phyloP scores from a whole-genome alignment of 768 basidiomycete species.

The Pilatotrama ljubarskyi region DNA sequence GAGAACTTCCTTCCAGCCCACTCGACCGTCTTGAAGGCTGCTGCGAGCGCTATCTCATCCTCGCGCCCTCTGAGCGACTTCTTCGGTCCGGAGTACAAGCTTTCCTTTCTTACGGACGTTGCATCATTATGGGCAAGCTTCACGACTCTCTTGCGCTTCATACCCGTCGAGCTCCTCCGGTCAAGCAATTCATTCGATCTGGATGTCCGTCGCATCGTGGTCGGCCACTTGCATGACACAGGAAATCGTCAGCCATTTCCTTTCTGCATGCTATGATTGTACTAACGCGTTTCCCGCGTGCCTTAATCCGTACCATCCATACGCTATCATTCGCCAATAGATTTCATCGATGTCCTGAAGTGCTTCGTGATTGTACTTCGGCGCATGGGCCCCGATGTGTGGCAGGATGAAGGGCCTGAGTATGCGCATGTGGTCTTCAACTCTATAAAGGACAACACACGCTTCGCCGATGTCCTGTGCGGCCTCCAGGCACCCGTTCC shows the following conservation, averaged over 20 bases:
- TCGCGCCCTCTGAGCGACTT: conserved; percentile 2
- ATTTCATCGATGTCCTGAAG: conserved; percentile 59
- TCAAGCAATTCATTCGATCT: conserved; percentile 36
- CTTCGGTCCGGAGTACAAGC: conserved; percentile 7
- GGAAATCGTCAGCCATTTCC: conserved; percentile 53
- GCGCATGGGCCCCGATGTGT: conserved; percentile 55
- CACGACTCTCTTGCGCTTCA: conserved; percentile 46
- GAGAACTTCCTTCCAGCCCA: conserved; percentile 53
- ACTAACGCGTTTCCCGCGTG: conserved; percentile 3
- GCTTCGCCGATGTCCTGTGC: conserved; percentile 49
- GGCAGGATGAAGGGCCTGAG: conserved; percentile 70
- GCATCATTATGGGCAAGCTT: conserved; percentile 55
- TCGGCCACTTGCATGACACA: conserved; percentile 58
- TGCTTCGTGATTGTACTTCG: conserved; percentile 62
- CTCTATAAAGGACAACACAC: conserved; percentile 76
- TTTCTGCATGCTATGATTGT: neutral
- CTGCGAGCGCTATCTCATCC: conserved; percentile 31
- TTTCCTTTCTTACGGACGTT: conserved; percentile 40
- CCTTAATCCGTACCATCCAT: conserved; percentile 3
- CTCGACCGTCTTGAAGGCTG: conserved; percentile 42
- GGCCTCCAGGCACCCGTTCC: conserved; percentile 19
- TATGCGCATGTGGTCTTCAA: conserved; percentile 81
- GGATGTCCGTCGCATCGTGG: conserved; percentile 54
- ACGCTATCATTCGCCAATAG: conserved; percentile 33
- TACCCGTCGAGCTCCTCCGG: conserved; percentile 47